Evolutionary conservation across 768 basidiomycete genomes (phyloP).

Genomic region (Termitomyces sp.): DNA sequence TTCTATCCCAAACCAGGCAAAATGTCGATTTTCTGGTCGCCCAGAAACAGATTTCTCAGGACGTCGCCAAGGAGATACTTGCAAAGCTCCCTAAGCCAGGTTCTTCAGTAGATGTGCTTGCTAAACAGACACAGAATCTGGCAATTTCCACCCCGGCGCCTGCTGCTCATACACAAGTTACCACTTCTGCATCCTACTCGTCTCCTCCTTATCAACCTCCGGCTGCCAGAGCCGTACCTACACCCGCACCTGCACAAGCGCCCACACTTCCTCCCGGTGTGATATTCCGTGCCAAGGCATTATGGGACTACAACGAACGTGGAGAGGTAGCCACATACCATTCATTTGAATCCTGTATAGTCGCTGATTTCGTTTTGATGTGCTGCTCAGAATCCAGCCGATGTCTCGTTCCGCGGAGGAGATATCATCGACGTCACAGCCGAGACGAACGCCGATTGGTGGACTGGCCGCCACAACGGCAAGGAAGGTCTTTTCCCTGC

Average conservation of each 20-base stretch:
- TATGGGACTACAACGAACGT: constrained; percentile 66
- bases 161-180: constrained; percentile 7
- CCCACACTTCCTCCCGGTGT: constrained; percentile 16
- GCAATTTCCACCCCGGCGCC: neutral
- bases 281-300: constrained; percentile 44
- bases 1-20: constrained; percentile 51
- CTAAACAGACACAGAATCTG: constrained; percentile 6
- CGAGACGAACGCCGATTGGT: constrained; percentile 83
- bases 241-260: neutral
- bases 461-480: constrained; percentile 67
- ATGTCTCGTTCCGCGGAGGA: constrained; percentile 70
- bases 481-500: constrained; percentile 73
- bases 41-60: constrained; percentile 41
- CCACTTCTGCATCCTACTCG: neutral
- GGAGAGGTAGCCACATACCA: constrained; percentile 38
- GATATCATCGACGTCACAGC: constrained; percentile 72
- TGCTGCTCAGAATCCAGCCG: constrained; percentile 55
- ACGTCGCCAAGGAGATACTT: constrained; percentile 45
- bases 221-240: neutral
- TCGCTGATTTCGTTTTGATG: neutral
- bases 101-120: neutral
- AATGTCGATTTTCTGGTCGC: constrained; percentile 53
- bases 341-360: neutral
- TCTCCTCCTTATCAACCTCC: constrained; percentile 2
- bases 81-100: constrained; percentile 31